phyloP scores from a whole-genome alignment of 495 filamentous ascomycete genomes.

The Talaromyces adpressus region DNA sequence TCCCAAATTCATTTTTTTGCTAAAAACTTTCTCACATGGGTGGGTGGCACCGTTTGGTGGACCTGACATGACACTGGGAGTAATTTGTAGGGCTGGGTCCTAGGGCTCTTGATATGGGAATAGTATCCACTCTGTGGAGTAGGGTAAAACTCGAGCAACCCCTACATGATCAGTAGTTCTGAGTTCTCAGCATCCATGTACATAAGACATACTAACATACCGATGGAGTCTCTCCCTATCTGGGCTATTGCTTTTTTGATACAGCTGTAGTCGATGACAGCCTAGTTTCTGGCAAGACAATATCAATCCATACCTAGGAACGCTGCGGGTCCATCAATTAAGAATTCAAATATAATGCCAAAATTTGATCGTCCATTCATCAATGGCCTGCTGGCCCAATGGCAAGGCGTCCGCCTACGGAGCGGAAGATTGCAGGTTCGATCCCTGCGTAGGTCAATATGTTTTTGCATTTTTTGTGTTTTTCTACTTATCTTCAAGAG shows the following conservation, averaged over 20 bases:
- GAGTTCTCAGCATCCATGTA: background rate
- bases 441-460: slow-evolving; percentile 21
- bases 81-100: background rate
- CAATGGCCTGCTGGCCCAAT: slow-evolving; percentile 4
- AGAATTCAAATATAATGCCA: background rate
- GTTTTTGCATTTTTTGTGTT: background rate
- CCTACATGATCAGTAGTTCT: background rate
- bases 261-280: background rate
- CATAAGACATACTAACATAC: background rate
- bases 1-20: background rate
- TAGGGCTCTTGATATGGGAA: no score
- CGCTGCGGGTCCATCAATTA: background rate
- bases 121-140: background rate
- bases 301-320: background rate
- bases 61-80: background rate
- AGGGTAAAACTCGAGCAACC: background rate
- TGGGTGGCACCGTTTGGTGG: background rate
- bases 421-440: slow-evolving; percentile 23
- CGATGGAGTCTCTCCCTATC: background rate
- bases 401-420: slow-evolving; percentile 5
- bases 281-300: no score
- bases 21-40: background rate
- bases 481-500: background rate
- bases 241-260: background rate
- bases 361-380: background rate